phyloP scores from a whole-genome alignment of 139 green algal genomes.

The Chlamydomonas schloesseri region DNA sequence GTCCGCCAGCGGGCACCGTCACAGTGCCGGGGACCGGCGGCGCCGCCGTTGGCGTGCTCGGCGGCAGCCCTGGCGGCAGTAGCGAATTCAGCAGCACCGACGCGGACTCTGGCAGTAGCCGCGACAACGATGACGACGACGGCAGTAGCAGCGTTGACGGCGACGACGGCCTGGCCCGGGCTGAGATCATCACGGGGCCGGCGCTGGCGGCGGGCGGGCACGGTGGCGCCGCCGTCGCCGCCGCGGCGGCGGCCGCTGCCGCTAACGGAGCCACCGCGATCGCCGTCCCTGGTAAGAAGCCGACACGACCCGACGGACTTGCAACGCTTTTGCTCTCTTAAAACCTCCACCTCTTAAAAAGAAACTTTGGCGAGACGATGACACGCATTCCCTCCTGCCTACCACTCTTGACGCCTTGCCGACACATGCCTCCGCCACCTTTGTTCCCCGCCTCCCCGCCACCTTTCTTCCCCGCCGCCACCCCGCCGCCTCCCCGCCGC shows the following conservation, averaged over 20 bases:
- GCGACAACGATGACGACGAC: neutral
- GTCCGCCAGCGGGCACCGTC: neutral
- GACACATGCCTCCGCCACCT: neutral
- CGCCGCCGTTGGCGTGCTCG: neutral
- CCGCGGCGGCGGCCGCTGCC: neutral
- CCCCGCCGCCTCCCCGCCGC: neutral
- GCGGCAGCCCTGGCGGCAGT: neutral
- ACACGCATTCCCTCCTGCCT: too few species aligned
- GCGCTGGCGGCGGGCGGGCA: too few species aligned
- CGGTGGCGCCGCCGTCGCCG: neutral
- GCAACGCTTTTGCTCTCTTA: too few species aligned
- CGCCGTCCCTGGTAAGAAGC: conserved; percentile 5
- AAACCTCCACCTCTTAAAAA: too few species aligned
- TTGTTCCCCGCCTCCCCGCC: neutral
- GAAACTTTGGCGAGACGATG: too few species aligned
- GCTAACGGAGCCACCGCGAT: neutral
- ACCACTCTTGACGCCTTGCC: too few species aligned
- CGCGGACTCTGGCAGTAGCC: neutral
- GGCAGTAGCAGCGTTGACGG: neutral
- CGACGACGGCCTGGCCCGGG: neutral
- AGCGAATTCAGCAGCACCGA: conserved; percentile 12
- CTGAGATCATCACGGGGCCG: conserved; percentile 5
- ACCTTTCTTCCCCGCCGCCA: neutral
- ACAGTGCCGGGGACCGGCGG: neutral
- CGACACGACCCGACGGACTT: too few species aligned